Conservation (phyloP, 306 rosid species). For the Dalbergia oliveri region DNA sequence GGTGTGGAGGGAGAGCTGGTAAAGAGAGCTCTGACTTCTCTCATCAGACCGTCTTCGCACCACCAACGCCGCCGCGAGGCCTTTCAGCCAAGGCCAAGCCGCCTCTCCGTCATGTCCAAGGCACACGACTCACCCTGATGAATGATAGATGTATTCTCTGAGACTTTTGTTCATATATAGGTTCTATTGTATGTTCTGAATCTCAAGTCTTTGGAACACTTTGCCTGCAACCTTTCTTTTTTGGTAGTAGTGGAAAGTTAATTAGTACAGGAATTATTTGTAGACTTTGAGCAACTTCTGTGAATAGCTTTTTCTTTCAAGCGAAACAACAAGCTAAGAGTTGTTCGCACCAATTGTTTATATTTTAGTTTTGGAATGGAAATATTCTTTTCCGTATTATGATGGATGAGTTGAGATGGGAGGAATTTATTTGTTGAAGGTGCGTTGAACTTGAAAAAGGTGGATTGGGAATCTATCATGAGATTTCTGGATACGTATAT, state of each 20-base stretch:
- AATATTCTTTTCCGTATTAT: not conserved
- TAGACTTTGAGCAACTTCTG: slow-evolving; percentile 1
- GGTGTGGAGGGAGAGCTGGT: slow-evolving; percentile 66
- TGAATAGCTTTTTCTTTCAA: slow-evolving; percentile 16
- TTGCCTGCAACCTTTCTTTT: not conserved
- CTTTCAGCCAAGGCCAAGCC: slow-evolving; percentile 63
- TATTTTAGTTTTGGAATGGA: not conserved
- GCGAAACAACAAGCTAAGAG: not conserved
- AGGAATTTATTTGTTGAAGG: not conserved
- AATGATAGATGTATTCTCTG: not conserved
- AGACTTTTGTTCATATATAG: not conserved
- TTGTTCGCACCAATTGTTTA: not conserved
- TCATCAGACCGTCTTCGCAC: slow-evolving; percentile 64
- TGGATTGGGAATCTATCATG: no score
- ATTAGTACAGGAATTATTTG: not conserved
- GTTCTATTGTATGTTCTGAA: not conserved
- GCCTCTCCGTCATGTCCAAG: slow-evolving; percentile 65
- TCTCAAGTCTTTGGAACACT: not conserved
- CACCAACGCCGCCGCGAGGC: slow-evolving; percentile 64
- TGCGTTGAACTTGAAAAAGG: no score
- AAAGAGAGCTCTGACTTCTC: slow-evolving; percentile 57
- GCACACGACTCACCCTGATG: slow-evolving; percentile 27
- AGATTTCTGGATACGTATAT: no score
- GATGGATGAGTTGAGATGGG: not conserved
- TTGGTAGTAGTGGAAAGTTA: not conserved